Percentiles rank a stretch among this genome's conserved stretches.
These are phyloP conservation scores for Trichoderma sp. DNA, from an alignment of 2,329 filamentous ascomycete species.

Conservation along the genomic window DNA sequence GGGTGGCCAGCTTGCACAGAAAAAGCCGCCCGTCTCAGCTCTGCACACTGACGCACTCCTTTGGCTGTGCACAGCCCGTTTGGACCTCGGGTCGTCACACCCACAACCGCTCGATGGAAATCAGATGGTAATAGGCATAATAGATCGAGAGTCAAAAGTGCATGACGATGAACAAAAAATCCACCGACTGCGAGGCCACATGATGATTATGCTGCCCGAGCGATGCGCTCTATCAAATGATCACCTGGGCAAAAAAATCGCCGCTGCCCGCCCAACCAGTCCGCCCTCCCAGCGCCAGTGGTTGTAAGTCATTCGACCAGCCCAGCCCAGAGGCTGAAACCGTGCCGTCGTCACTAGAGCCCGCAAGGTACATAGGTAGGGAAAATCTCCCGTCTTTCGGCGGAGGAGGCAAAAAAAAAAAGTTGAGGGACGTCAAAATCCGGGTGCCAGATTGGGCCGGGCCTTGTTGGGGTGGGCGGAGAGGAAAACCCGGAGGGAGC, in stretches of 20 bases:
- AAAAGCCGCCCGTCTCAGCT: slow-evolving; percentile 30
- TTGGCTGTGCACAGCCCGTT: slow-evolving; percentile 29
- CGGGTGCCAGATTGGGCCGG: slow-evolving; percentile 13
- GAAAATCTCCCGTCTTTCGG: neutral
- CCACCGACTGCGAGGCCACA: slow-evolving; percentile 33
- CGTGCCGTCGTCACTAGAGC: slow-evolving; percentile 21
- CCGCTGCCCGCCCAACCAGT: neutral
- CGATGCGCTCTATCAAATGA: slow-evolving; percentile 15
- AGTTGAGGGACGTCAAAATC: neutral
- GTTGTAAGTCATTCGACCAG: slow-evolving; percentile 12
- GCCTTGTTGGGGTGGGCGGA: neutral
- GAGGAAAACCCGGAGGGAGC: too few species aligned
- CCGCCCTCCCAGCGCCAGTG: neutral
- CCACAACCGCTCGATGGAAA: slow-evolving; percentile 4
- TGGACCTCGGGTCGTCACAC: slow-evolving; percentile 28
- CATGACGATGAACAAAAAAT: neutral
- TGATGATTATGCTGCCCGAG: slow-evolving; percentile 19
- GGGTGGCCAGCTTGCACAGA: slow-evolving; percentile 32
- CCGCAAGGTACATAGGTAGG: neutral
- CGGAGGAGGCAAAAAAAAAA: neutral
- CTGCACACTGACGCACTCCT: slow-evolving; percentile 28
- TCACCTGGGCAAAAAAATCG: too few species aligned
- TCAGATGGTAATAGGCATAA: too few species aligned
- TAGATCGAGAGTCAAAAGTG: too few species aligned
- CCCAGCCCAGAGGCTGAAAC: slow-evolving; percentile 6